A percentile compares a stretch with the other conserved stretches of the same genome.
Conservation (phyloP, 805 yeast genomes). For the Zygosaccharomyces gambellarensis region DNA sequence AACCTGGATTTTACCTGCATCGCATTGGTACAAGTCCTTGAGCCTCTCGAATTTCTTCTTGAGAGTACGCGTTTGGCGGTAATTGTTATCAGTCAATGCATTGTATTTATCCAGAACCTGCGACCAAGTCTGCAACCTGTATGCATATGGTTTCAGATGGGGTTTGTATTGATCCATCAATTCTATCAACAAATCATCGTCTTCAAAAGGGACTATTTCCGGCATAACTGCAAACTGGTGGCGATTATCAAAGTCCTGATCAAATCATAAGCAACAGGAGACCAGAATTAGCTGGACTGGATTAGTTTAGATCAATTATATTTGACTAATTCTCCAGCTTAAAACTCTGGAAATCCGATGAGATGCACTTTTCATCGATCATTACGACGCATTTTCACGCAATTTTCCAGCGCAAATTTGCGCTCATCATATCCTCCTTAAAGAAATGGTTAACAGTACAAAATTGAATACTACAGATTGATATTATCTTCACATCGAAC, state of each 20-base stretch:
- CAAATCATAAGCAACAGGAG: not conserved
- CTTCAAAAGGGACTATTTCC: constrained; percentile 6
- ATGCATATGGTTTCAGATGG: constrained; percentile 26
- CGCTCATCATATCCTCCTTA: too few species aligned
- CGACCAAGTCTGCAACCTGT: constrained; percentile 27
- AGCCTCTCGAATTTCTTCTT: constrained; percentile 29
- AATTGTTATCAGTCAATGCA: constrained; percentile 17
- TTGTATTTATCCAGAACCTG: constrained; percentile 26
- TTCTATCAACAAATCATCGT: constrained; percentile 19
- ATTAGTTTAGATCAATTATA: not conserved
- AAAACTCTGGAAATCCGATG: not conserved
- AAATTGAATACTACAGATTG: too few species aligned
- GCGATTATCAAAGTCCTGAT: not conserved
- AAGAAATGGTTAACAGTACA: too few species aligned
- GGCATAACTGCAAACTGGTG: constrained; percentile 1
- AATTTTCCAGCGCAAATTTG: not conserved
- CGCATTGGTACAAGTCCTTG: constrained; percentile 12
- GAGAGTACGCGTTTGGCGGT: constrained; percentile 31
- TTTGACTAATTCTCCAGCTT: not conserved
- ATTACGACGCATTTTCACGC: not conserved
- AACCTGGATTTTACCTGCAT: constrained; percentile 9
- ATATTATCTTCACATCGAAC: too few species aligned
- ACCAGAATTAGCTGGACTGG: not conserved
- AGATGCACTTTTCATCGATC: not conserved
- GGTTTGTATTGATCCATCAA: constrained; percentile 28